These are phyloP conservation scores for Setaria viridis DNA, from an alignment of 202 grass and related monocot species.

Conservation along the genomic window DNA sequence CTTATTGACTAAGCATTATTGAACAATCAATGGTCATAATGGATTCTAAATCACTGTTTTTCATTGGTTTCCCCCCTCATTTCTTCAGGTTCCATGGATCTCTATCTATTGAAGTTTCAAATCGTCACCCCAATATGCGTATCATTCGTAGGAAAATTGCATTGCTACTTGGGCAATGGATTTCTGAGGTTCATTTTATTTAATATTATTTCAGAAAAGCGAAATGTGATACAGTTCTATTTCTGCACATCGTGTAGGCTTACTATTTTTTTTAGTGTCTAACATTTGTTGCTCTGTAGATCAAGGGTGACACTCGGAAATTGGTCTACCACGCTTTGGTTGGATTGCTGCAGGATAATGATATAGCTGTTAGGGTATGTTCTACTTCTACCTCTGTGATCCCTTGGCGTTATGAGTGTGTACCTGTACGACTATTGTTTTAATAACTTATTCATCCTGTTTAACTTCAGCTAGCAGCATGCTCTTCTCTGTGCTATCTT, in stretches of 20 bases:
- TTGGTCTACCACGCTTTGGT: constrained; percentile 90
- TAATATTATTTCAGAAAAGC: constrained; percentile 46
- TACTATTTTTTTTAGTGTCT: constrained; percentile 25
- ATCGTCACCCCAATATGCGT: constrained; percentile 90
- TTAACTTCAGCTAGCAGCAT: constrained; percentile 88
- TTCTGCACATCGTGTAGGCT: constrained; percentile 5
- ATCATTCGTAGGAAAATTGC: constrained; percentile 96
- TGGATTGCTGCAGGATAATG: constrained; percentile 86
- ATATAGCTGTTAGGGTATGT: constrained; percentile 85
- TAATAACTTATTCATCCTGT: constrained; percentile 34
- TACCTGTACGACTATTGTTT: constrained; percentile 47
- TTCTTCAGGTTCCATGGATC: constrained; percentile 85
- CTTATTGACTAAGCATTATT: neutral
- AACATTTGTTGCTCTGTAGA: constrained; percentile 65
- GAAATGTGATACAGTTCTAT: constrained; percentile 17
- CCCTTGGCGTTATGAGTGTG: constrained; percentile 27
- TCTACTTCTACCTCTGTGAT: constrained; percentile 35
- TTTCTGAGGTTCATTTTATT: constrained; percentile 80
- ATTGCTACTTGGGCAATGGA: constrained; percentile 93
- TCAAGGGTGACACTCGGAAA: constrained; percentile 92
- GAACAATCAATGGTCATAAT: constrained; percentile 22
- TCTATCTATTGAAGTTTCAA: constrained; percentile 91
- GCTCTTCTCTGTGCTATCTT: constrained; percentile 94
- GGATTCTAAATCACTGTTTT: constrained; percentile 22
- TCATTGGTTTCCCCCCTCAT: constrained; percentile 2